Evolutionary conservation across 768 basidiomycete genomes (phyloP), one percentile per base, ranked within the genome.

Genomic region (Russula brevipes): DNA sequence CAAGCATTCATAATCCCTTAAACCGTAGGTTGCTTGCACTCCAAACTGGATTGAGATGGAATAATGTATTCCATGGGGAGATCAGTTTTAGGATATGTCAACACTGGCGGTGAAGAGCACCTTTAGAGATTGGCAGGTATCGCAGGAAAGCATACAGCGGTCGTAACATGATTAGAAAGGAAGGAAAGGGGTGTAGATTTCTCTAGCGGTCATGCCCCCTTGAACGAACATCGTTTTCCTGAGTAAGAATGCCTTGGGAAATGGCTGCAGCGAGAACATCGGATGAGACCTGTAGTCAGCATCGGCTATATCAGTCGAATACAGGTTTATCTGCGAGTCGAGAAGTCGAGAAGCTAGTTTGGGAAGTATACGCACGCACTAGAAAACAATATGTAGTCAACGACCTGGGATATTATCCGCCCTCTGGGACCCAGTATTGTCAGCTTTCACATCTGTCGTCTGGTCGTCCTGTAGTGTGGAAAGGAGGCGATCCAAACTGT

Each of bases 401-500:
- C 41, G 41, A 42, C 49, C 45, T 7, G 7, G 16, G 14, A 17
- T 58, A 39, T 55, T 49, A 41, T 50, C 54, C 17, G 39, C 41
- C 24, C 14, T 31, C 47, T 60, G 41, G 10, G 53, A 5, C 46
- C 6, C 19, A 12, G 24, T 24, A 8, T 41, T 19, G 17, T 42
- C 42, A 19, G 5, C 42, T 31, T 33, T 47, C 38, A 33, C 44
- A 31, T 39, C 59, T 31, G 54, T 49, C 39, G 45, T 11, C 50
- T 35, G 56, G 24, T 60, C 65, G 2, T 53, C 33, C 59, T 81
- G 81, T 24, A 89, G 73, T 11, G 71, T 72, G 5, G 73, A 72
- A 16, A 90, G 70, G 8, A 90, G 73, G 11, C 66, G 67, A 70
- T 89, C 86, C 62, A 90, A 73, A 55, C 81, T 82, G 49, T 70